phyloP scores from a whole-genome alignment of 768 basidiomycete species.

The Suillus cothurnatus region DNA sequence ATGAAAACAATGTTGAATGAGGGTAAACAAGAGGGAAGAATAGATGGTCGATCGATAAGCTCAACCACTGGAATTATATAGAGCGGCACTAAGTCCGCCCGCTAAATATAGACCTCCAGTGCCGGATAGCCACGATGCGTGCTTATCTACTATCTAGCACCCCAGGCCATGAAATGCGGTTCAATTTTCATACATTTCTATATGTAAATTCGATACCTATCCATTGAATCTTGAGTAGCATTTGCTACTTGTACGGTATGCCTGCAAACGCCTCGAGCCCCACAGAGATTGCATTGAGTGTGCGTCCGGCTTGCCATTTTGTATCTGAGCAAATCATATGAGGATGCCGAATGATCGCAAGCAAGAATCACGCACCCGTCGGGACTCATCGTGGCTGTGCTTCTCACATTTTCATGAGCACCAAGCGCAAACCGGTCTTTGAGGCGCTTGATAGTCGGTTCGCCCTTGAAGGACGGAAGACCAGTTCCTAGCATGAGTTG shows the following conservation, averaged over 20 bases:
- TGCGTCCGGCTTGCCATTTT: conserved; percentile 40
- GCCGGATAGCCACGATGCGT: too few relatives aligned
- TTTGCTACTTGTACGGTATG: conserved; percentile 30
- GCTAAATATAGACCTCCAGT: not conserved
- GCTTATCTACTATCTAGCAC: too few relatives aligned
- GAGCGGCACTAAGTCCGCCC: not conserved
- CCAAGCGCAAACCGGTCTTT: conserved; percentile 84
- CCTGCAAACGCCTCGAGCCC: conserved; percentile 17
- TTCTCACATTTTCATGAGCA: conserved; percentile 93
- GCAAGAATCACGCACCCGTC: too few relatives aligned
- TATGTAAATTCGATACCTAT: not conserved
- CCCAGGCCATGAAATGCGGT: too few relatives aligned
- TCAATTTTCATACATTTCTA: too few relatives aligned
- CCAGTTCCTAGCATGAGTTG: conserved; percentile 95
- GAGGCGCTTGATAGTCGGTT: conserved; percentile 84
- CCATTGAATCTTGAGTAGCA: not conserved
- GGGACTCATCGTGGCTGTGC: too few relatives aligned
- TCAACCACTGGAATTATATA: not conserved
- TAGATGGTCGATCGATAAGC: conserved; percentile 5
- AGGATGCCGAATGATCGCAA: too few relatives aligned
- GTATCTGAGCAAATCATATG: conserved; percentile 42
- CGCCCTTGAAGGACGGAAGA: conserved; percentile 96
- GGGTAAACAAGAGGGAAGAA: not conserved
- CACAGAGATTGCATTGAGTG: not conserved
- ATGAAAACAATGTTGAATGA: conserved; percentile 29